Conservation (phyloP, 2,329 filamentous ascomycete genomes). For the Diplocarpon mali region DNA sequence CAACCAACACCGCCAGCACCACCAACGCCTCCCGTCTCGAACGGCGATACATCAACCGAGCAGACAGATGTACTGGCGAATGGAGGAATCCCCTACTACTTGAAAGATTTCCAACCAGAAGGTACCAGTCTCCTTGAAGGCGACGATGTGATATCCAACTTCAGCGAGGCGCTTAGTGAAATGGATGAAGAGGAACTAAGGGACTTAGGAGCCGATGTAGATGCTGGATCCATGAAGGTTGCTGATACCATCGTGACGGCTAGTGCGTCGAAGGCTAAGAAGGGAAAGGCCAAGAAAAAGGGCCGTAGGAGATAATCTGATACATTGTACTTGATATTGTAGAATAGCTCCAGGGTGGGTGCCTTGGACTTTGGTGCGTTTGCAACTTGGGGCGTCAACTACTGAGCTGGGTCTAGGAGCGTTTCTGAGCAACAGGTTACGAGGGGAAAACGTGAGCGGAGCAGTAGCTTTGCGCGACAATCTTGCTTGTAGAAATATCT, state of each 20-base stretch:
- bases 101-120: conserved; percentile 65
- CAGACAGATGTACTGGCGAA: conserved; percentile 37
- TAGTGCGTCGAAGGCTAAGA: conserved; percentile 17
- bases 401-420: neutral
- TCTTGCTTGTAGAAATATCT: no score
- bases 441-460: no score
- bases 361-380: neutral
- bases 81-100: conserved; percentile 82
- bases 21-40: conserved; percentile 57
- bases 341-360: conserved; percentile 8
- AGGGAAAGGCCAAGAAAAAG: conserved; percentile 21
- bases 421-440: no score
- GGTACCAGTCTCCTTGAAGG: conserved; percentile 73
- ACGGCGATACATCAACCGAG: conserved; percentile 34
- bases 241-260: conserved; percentile 6
- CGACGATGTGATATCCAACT: conserved; percentile 55
- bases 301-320: conserved; percentile 9
- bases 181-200: conserved; percentile 84
- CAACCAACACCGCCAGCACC: conserved; percentile 37
- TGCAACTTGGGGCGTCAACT: neutral
- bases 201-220: conserved; percentile 39
- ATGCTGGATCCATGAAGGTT: conserved; percentile 9
- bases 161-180: conserved; percentile 84
- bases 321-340: conserved; percentile 19
- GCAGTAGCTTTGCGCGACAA: no score